These are phyloP conservation scores for Hirschfeldia incana DNA, from an alignment of 345 rosid species.

Conservation along the genomic window DNA sequence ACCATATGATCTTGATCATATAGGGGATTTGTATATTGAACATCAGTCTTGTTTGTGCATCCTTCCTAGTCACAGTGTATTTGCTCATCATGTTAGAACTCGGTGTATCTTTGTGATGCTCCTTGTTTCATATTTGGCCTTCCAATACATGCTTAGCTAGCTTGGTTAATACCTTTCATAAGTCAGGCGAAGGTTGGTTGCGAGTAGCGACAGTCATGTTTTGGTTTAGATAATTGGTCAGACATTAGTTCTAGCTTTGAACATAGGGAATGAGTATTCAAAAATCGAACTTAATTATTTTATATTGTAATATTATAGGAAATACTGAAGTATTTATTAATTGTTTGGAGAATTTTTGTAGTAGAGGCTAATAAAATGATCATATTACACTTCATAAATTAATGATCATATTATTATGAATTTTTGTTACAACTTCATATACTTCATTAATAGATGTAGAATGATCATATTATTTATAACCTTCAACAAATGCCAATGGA, in stretches of 20 bases:
- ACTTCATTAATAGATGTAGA: background rate
- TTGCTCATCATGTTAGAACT: background rate
- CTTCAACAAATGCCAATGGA: background rate
- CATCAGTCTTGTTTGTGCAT: background rate
- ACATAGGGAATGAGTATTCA: background rate
- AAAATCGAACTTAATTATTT: background rate
- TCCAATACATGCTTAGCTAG: slow-evolving; percentile 2
- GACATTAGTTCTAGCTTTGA: background rate
- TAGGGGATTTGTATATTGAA: background rate
- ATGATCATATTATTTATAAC: background rate
- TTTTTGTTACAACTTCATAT: background rate
- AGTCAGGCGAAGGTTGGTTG: background rate
- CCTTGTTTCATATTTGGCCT: background rate
- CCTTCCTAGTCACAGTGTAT: background rate
- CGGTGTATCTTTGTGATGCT: slow-evolving; percentile 1
- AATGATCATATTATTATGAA: background rate
- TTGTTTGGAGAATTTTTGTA: background rate
- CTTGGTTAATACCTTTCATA: background rate
- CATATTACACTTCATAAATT: background rate
- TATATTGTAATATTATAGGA: background rate
- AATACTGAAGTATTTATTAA: background rate
- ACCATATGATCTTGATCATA: slow-evolving; percentile 4
- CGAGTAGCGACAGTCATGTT: background rate
- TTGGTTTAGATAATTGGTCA: background rate
- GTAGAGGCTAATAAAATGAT: background rate